phyloP scores from a whole-genome alignment of 345 rosid genomes.

The Eucalyptus pauciflora region DNA sequence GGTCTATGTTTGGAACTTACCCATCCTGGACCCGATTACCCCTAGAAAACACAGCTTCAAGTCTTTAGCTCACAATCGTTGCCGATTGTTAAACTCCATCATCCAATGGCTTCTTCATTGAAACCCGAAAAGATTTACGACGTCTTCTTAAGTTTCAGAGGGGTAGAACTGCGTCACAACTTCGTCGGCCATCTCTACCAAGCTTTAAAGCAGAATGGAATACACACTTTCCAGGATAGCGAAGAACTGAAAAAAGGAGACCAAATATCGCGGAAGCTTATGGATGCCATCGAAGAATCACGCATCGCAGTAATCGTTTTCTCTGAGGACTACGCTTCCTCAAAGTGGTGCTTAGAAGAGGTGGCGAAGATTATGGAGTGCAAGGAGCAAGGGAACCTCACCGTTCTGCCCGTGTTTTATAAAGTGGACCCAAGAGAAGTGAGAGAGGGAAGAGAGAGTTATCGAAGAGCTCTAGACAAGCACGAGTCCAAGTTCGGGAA shows the following conservation, averaged over 20 bases:
- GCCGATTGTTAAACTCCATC: too few species aligned
- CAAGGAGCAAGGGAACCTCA: too few species aligned
- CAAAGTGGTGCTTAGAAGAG: rapidly evolving
- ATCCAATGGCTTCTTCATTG: too few species aligned
- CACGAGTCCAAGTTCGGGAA: rapidly evolving
- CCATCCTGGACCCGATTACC: rapidly evolving
- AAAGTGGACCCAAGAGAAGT: too few species aligned
- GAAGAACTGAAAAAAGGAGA: too few species aligned
- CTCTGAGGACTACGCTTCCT: rapidly evolving
- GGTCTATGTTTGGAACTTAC: rapidly evolving
- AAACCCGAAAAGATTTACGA: rapidly evolving
- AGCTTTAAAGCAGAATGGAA: too few species aligned
- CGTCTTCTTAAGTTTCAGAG: too few species aligned
- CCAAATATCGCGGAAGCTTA: rapidly evolving
- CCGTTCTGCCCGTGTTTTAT: too few species aligned
- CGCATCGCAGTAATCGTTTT: rapidly evolving
- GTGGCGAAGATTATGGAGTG: too few species aligned
- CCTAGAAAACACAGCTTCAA: too few species aligned
- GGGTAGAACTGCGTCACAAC: rapidly evolving
- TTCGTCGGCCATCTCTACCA: too few species aligned
- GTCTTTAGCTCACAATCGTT: rapidly evolving
- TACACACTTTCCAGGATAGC: rapidly evolving
- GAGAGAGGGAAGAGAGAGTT: rapidly evolving
- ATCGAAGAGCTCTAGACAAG: rapidly evolving
- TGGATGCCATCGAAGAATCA: too few species aligned